These are phyloP conservation scores for Pseudomonodictys pantanalensis DNA, from an alignment of 495 filamentous ascomycete species.

Conservation along the genomic window DNA sequence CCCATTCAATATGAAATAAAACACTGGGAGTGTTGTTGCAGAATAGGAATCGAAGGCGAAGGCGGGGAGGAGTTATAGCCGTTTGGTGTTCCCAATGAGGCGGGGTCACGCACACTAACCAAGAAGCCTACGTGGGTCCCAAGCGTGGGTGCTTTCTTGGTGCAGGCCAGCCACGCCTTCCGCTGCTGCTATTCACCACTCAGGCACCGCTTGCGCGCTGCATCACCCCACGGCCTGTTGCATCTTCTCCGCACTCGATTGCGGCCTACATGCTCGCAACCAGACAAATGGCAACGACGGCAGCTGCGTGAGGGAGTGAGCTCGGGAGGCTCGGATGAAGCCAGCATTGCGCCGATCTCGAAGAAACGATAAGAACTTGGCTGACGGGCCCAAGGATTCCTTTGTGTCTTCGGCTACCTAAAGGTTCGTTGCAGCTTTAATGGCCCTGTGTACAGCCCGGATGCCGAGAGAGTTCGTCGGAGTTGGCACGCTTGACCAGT, in stretches of 20 bases:
- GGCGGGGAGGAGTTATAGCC: constrained; percentile 18
- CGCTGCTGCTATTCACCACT: constrained; percentile 3
- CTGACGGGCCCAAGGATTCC: not conserved
- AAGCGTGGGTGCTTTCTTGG: constrained; percentile 18
- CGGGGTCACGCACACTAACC: constrained; percentile 27
- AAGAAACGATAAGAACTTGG: not conserved
- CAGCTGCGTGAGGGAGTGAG: not conserved
- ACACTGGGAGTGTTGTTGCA: constrained; percentile 15
- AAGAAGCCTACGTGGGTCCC: constrained; percentile 28
- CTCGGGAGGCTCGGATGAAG: not conserved
- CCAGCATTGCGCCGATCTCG: not conserved
- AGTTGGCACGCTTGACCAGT: too few relatives aligned
- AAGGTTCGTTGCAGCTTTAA: constrained; percentile 6
- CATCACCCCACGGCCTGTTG: constrained; percentile 11
- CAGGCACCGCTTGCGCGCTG: not conserved
- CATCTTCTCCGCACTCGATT: not conserved
- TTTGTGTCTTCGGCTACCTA: too few relatives aligned
- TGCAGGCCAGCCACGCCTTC: constrained; percentile 14
- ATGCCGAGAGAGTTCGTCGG: constrained; percentile 17
- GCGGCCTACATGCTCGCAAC: not conserved
- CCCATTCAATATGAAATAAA: constrained; percentile 34
- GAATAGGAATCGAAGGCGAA: constrained; percentile 36
- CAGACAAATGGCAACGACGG: not conserved
- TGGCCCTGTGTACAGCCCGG: constrained; percentile 11
- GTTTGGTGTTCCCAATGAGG: constrained; percentile 3